Percentiles rank a stretch among this genome's conserved stretches.
Conservation (phyloP, 2,329 filamentous ascomycete genomes). For the Phialophora expanda region DNA sequence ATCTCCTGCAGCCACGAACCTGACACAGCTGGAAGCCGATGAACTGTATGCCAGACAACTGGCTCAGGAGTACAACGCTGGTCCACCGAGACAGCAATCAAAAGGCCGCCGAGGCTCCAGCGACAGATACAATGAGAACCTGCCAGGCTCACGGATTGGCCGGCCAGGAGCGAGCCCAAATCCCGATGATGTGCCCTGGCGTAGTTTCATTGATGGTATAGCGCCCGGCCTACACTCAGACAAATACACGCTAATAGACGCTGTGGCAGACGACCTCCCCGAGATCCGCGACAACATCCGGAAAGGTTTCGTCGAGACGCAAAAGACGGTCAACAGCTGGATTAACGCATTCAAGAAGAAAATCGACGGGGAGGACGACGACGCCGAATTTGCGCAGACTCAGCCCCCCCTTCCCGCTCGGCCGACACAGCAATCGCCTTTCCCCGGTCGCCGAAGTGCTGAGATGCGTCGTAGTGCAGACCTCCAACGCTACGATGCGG, state of each 20-base stretch:
- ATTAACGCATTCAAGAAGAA: conserved; percentile 90
- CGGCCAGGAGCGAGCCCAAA: conserved; percentile 47
- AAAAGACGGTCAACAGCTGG: conserved; percentile 91
- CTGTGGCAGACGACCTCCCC: conserved; percentile 76
- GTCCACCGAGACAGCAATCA: conserved; percentile 50
- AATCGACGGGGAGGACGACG: conserved; percentile 86
- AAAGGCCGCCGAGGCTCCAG: conserved; percentile 29
- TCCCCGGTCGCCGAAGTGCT: conserved; percentile 58
- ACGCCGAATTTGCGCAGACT: conserved; percentile 58
- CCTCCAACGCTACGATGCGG: conserved; percentile 90
- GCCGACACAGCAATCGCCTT: conserved; percentile 46
- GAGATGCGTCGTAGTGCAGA: conserved; percentile 79
- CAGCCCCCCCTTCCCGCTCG: conserved; percentile 46
- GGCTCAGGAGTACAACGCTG: conserved; percentile 74
- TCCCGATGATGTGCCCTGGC: conserved; percentile 58
- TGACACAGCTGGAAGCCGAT: conserved; percentile 85
- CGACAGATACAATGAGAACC: conserved; percentile 42
- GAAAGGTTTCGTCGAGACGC: conserved; percentile 93
- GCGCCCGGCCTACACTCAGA: conserved; percentile 4
- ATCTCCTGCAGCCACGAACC: conserved; percentile 59
- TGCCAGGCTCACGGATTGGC: conserved; percentile 41
- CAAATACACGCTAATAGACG: conserved; percentile 30
- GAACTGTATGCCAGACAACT: conserved; percentile 91
- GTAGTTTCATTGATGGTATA: conserved; percentile 82
- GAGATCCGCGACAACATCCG: conserved; percentile 90